These are phyloP conservation scores for Kokia cookei DNA, from an alignment of 441 rosid species.

Conservation along the genomic window DNA sequence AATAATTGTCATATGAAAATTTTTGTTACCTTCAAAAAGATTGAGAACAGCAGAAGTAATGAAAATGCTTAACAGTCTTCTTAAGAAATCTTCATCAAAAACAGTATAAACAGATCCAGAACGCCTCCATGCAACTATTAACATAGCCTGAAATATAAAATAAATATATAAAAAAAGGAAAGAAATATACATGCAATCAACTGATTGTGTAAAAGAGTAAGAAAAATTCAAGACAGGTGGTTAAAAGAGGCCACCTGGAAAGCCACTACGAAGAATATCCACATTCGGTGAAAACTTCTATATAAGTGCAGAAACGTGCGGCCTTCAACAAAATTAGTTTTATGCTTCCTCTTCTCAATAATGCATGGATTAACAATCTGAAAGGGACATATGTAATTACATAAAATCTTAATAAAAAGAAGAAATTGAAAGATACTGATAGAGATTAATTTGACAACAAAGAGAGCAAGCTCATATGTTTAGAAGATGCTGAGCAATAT, in stretches of 20 bases:
- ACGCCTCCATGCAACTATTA: conserved; percentile 74
- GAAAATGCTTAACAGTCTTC: conserved; percentile 62
- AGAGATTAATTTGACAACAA: neutral
- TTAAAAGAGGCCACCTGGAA: conserved; percentile 4
- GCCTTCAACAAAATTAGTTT: conserved; percentile 97
- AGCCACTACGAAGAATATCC: conserved; percentile 35
- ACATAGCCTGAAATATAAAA: conserved; percentile 50
- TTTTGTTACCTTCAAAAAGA: conserved; percentile 50
- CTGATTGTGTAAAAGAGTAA: neutral
- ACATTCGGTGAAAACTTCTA: conserved; percentile 93
- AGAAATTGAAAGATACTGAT: neutral
- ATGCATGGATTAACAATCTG: conserved; percentile 58
- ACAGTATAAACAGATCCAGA: conserved; percentile 38
- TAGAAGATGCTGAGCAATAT: conserved; percentile 1
- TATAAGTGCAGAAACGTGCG: conserved; percentile 92
- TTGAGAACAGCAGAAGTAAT: conserved; percentile 72
- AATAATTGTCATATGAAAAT: neutral
- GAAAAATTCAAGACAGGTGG: neutral
- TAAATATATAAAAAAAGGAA: neutral
- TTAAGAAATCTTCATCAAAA: conserved; percentile 50
- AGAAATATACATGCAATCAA: conserved; percentile 4
- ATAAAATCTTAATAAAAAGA: neutral
- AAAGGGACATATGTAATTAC: conserved; percentile 11
- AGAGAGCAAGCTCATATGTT: neutral
- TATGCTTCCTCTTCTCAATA: conserved; percentile 64